Evolutionary conservation across 2,329 filamentous ascomycete genomes (phyloP).

Genomic region (Plenodomus tracheiphilus): DNA sequence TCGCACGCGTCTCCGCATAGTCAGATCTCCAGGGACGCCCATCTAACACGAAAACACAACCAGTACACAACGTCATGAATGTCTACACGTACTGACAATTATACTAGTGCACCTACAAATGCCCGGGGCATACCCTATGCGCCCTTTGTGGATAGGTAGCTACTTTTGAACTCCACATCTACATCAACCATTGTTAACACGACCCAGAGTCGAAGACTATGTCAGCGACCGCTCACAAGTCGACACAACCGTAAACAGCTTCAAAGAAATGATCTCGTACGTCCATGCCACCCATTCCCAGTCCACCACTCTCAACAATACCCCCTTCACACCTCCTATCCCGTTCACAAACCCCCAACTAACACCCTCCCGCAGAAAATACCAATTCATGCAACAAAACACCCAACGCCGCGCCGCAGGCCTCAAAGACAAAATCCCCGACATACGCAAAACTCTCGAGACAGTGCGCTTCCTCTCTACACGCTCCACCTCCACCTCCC

Average conservation of each 20-base stretch:
- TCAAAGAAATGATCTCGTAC: conserved; percentile 93
- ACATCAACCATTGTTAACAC: conserved; percentile 30
- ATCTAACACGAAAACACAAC: no score
- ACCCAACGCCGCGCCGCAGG: conserved; percentile 80
- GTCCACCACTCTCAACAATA: background rate
- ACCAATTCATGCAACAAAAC: conserved; percentile 99
- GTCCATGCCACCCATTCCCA: conserved; percentile 18
- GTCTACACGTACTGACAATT: background rate
- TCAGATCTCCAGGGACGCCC: no score
- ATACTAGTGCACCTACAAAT: conserved; percentile 59
- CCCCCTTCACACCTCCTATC: no score
- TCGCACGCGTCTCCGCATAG: background rate
- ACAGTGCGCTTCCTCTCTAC: conserved; percentile 84
- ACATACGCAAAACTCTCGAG: conserved; percentile 94
- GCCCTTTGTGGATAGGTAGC: conserved; percentile 10
- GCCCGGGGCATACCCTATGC: conserved; percentile 72
- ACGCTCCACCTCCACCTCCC: conserved; percentile 63
- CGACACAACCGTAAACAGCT: conserved; percentile 77
- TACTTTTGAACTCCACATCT: conserved; percentile 58
- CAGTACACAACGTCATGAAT: no score
- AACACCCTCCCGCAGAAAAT: conserved; percentile 68
- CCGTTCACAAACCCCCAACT: conserved; percentile 10
- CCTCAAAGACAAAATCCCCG: conserved; percentile 91
- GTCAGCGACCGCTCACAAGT: conserved; percentile 77
- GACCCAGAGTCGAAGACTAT: conserved; percentile 72